These are phyloP conservation scores for Beauveria sp. DNA, from an alignment of 2,329 filamentous ascomycete species.

Conservation along the genomic window DNA sequence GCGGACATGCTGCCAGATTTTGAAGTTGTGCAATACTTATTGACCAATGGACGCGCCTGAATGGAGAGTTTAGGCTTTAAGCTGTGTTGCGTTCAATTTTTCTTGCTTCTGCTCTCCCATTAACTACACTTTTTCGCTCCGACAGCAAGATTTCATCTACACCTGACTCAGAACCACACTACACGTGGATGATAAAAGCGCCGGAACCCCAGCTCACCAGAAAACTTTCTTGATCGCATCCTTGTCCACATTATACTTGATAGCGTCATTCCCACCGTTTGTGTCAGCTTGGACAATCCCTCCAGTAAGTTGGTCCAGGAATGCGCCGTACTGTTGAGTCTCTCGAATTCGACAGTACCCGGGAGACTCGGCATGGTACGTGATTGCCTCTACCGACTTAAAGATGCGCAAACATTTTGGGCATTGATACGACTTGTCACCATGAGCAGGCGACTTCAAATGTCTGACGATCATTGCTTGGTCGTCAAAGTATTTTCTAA, in stretches of 20 bases:
- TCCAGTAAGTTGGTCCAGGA: slow-evolving; percentile 25
- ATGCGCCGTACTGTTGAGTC: slow-evolving; percentile 16
- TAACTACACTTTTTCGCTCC: too few relatives aligned
- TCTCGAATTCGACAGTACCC: slow-evolving; percentile 1
- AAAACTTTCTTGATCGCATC: background rate
- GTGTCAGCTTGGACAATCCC: slow-evolving; percentile 22
- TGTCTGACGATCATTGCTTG: background rate
- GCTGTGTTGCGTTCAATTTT: too few relatives aligned
- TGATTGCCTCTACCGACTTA: slow-evolving; percentile 6
- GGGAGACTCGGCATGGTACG: slow-evolving; percentile 6
- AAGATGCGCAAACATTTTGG: slow-evolving; percentile 15
- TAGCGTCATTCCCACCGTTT: background rate
- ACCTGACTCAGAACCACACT: too few relatives aligned
- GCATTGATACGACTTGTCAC: slow-evolving; percentile 14
- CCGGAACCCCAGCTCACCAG: background rate
- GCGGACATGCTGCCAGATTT: too few relatives aligned
- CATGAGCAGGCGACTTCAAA: background rate
- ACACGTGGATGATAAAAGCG: too few relatives aligned
- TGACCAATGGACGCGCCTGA: too few relatives aligned
- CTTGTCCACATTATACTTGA: background rate
- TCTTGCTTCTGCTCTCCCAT: too few relatives aligned
- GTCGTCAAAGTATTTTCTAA: slow-evolving; percentile 8
- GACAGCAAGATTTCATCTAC: too few relatives aligned
- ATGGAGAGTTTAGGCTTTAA: too few relatives aligned
- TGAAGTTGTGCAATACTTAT: too few relatives aligned